Base-by-base conservation (phyloP, 2,329 filamentous ascomycete species). In the Nemania serpens region DNA sequence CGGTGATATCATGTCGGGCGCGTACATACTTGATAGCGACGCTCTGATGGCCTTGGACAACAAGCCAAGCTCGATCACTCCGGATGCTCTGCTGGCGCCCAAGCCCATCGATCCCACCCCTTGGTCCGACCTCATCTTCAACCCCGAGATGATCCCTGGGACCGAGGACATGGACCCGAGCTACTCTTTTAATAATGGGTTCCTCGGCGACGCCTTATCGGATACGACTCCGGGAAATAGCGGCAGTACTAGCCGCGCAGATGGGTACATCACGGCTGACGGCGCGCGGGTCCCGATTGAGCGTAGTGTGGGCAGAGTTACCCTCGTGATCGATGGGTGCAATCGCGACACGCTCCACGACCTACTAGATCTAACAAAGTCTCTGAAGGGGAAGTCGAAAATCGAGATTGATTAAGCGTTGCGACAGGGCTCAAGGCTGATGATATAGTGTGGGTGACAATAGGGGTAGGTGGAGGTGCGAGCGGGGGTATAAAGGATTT, bases 261-360 rank as follows among this genome's bases (percentile, higher is more conserved):
- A 50, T 7, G 46, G 41, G 17, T 47, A 18, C 10, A 33, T 20
- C 34, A 33, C 34, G 22, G 15, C 45, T 25, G 46, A 58, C 33
- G 47, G 25, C 20, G 33, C 29, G 22, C n/a, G 20, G 37, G 9
- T 45, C 9, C 41, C 49, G 12, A 34, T 25, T 29, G 41, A 49
- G 34, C 48, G 52, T 10, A 58, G 80, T 76, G 54, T 64, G 33
- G 62, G 62, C 2, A 57, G 52, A 20, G 62, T 64, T 2, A 54
- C 58, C 18, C 34, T 64, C 20, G 55, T 58, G n/a, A 59, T 62
- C 20, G 59, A 64, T 9, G 50, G 51, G 4, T 64, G 59, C n/a
- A 57, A 62, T 33, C 55, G 59, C 39, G 51, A 53, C n/a, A 64
- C 62, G n/a, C 59, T 64, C 2, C 47, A 64, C 33, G 42, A 51